Evolutionary conservation across 208 protist genomes (phyloP).

Genomic region (Hexamita inflata): DNA sequence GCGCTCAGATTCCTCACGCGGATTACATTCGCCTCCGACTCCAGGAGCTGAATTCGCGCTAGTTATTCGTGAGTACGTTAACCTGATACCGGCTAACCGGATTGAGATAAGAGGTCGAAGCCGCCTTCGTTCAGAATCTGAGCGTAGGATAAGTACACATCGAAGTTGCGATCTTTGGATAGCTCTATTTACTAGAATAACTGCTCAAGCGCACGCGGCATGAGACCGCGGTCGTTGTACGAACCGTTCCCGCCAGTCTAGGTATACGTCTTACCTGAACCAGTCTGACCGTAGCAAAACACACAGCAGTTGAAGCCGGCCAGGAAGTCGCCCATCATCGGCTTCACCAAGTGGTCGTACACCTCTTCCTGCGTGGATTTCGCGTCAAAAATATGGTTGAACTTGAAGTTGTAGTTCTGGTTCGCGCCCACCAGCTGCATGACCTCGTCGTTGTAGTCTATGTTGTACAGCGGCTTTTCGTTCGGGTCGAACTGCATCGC

Average conservation of each 20-base stretch:
- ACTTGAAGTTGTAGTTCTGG: constrained; percentile 10
- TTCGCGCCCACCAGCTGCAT: not conserved
- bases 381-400: constrained; percentile 25
- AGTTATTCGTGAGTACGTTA: constrained; percentile 24
- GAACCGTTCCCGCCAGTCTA: constrained; percentile 10
- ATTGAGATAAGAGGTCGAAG: not conserved
- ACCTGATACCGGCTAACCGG: not conserved
- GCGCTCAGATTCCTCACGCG: not conserved
- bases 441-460: constrained; percentile 12
- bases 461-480: not conserved
- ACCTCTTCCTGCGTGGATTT: constrained; percentile 21
- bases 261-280: constrained; percentile 30
- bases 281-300: constrained; percentile 32
- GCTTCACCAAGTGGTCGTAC: constrained; percentile 5
- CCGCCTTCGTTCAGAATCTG: constrained; percentile 18
- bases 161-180: not conserved
- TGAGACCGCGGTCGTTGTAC: constrained; percentile 25
- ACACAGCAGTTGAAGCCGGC: constrained; percentile 24
- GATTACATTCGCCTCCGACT: not conserved
- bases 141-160: not conserved
- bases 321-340: not conserved
- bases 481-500: not conserved
- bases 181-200: not conserved
- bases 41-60: not conserved
- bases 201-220: constrained; percentile 19